phyloP scores from a whole-genome alignment of 1,284 basidiomycete species.

The Microbotryum violaceum region DNA sequence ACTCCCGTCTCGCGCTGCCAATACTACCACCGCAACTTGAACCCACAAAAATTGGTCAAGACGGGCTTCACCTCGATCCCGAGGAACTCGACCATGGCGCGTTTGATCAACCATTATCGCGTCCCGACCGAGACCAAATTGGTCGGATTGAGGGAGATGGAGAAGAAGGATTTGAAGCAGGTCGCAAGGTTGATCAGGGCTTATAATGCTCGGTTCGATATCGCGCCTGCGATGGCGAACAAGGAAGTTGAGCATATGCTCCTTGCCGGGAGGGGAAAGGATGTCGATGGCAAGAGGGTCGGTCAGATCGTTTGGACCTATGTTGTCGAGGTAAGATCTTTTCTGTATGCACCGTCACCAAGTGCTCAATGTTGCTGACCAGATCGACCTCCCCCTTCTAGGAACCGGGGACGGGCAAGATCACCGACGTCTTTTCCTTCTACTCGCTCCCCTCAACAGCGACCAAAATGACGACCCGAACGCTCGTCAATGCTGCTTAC shows the following conservation, averaged over 20 bases:
- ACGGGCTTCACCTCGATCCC: slow-evolving; percentile 83
- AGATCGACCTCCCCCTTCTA: slow-evolving; percentile 38
- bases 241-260: slow-evolving; percentile 85
- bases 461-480: slow-evolving; percentile 53
- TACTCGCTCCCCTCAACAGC: slow-evolving; percentile 92
- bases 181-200: slow-evolving; percentile 66
- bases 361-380: background rate
- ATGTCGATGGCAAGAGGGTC: slow-evolving; percentile 45
- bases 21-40: slow-evolving; percentile 82
- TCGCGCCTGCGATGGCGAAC: slow-evolving; percentile 66
- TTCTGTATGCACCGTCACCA: background rate
- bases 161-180: slow-evolving; percentile 62
- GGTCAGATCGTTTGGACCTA: slow-evolving; percentile 93
- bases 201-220: slow-evolving; percentile 80
- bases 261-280: slow-evolving; percentile 67
- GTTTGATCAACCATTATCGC: slow-evolving; percentile 69
- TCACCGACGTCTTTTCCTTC: slow-evolving; percentile 96
- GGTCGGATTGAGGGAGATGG: slow-evolving; percentile 83
- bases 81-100: slow-evolving; percentile 72
- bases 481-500: slow-evolving; percentile 75
- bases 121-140: slow-evolving; percentile 49
- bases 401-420: slow-evolving; percentile 69
- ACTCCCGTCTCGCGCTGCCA: slow-evolving; percentile 79
- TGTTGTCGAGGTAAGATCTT: slow-evolving; percentile 71
- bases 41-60: slow-evolving; percentile 85